Percentiles rank a stretch among this genome's conserved stretches.
Conservation (phyloP, 2,329 filamentous ascomycete genomes). For the Aspergillus amoenus region DNA sequence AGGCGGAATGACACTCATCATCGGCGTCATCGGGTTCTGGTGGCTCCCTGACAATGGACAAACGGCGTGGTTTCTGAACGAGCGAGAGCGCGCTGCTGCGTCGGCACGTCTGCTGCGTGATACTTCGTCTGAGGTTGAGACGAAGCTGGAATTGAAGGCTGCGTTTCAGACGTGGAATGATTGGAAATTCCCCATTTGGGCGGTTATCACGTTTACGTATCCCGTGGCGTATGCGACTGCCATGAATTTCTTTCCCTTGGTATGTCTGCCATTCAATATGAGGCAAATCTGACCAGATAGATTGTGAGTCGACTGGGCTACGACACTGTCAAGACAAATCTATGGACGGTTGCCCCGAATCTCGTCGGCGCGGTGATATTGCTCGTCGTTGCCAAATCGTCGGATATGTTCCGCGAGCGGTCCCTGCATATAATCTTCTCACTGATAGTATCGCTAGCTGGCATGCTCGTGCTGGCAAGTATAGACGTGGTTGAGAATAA, state of each 20-base stretch:
- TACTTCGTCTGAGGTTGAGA: conserved; percentile 40
- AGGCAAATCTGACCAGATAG: neutral
- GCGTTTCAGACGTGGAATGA: conserved; percentile 46
- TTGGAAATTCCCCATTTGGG: conserved; percentile 47
- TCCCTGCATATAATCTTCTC: conserved; percentile 47
- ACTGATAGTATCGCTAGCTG: conserved; percentile 42
- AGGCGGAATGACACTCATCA: conserved; percentile 36
- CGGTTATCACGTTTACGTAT: conserved; percentile 49
- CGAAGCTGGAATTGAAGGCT: conserved; percentile 40
- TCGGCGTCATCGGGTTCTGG: conserved; percentile 29
- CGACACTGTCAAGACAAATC: conserved; percentile 47
- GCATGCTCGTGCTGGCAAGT: conserved; percentile 46
- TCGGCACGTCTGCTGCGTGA: conserved; percentile 47
- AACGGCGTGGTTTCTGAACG: conserved; percentile 41
- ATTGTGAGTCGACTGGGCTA: conserved; percentile 49
- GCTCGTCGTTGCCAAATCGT: conserved; percentile 45
- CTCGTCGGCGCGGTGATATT: conserved; percentile 49
- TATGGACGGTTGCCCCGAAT: conserved; percentile 52
- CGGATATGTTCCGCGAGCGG: conserved; percentile 47
- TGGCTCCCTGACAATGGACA: conserved; percentile 34
- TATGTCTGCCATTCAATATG: conserved; percentile 2
- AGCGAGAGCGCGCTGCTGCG: conserved; percentile 41
- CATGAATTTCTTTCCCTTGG: conserved; percentile 50
- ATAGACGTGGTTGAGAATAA: conserved; percentile 45
- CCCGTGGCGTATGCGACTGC: conserved; percentile 49